Conservation (phyloP, 768 basidiomycete species). For the Agrocybe pediades region DNA sequence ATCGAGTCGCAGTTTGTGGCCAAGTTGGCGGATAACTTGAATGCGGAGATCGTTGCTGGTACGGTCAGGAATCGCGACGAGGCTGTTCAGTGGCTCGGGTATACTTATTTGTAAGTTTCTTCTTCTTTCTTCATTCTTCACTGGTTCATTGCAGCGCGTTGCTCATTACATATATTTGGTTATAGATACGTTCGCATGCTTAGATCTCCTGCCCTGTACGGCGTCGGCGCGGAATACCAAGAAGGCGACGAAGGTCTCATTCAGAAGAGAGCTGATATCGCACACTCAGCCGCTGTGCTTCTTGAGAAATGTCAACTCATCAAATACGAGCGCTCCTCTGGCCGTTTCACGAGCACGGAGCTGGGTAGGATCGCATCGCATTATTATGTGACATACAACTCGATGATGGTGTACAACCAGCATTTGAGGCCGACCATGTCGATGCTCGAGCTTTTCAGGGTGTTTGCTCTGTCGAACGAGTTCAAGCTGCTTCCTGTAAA, state of each 20-base stretch:
- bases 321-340: slow-evolving; percentile 89
- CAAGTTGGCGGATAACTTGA: slow-evolving; percentile 92
- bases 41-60: slow-evolving; percentile 96
- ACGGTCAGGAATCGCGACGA: slow-evolving; percentile 95
- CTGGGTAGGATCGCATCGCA: slow-evolving; percentile 93
- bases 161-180: slow-evolving; percentile 6
- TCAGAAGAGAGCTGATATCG: slow-evolving; percentile 93
- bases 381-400: slow-evolving; percentile 93
- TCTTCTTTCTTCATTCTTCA: slow-evolving; percentile 5
- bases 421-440: slow-evolving; percentile 88
- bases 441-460: slow-evolving; percentile 88
- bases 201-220: slow-evolving; percentile 83
- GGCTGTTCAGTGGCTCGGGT: slow-evolving; percentile 96
- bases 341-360: slow-evolving; percentile 91
- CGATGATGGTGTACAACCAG: slow-evolving; percentile 97
- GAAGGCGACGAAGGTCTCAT: slow-evolving; percentile 81
- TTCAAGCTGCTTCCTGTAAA: slow-evolving; percentile 86
- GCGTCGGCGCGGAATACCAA: slow-evolving; percentile 86
- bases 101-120: slow-evolving; percentile 82
- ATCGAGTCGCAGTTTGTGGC: slow-evolving; percentile 95
- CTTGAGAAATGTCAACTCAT: slow-evolving; percentile 93
- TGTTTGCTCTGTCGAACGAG: slow-evolving; percentile 94
- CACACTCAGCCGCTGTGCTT: slow-evolving; percentile 89
- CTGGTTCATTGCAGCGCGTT: background rate
- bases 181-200: slow-evolving; percentile 93